Base-by-base conservation (phyloP, 2,329 filamentous ascomycete species). In the Alternaria conjuncta region DNA sequence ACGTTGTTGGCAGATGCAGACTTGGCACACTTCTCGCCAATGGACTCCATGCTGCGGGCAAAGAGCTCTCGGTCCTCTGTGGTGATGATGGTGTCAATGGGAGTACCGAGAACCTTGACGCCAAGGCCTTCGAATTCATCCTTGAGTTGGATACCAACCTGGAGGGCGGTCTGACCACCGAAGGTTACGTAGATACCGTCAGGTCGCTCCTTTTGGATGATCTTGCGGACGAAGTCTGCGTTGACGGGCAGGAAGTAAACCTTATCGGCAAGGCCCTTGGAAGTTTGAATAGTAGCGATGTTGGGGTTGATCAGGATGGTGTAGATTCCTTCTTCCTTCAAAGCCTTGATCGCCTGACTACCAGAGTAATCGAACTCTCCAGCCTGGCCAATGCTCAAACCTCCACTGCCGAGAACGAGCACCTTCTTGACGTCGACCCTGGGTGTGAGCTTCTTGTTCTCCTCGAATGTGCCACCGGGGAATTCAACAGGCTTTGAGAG, bases 301-400 rank as follows among this genome's bases (percentile, higher is more conserved):
- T 99, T 99, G 61, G 96, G 96, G 84, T 99, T 99, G 86, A 99
- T 98, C 67, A 99, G 86, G 68, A 99, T 91, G 4, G 96, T 97
- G 85, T 97, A 98, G 75, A 98, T 97, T 65, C 94, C 95, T 82
- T 98, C 96, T 80, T 98, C 92, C 83, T 98, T 98, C 74, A 99
- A 80, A 41, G 96, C 96, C 85, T 99, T 99, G 86, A 99, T 98
- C 49, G 95, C 96, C 82, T 99, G 96, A 81, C 92, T 96, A 67
- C 96, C 96, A 57, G 96, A 98, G 84, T 99, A 99, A 80, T 99
- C 96, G 72, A 99, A 99, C 81, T 99, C 96, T 81, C 96, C 96
- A 69, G 96, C 96, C 81, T 99, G 96, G 13, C 96, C 96, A 80
- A 99, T 99, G 81, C 93, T 97, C 67, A 99, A 87, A 82, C 96